Evolutionary conservation across 2,329 filamentous ascomycete genomes (phyloP), one percentile per base, ranked within the genome.

Genomic region (Neofusicoccum sp.): DNA sequence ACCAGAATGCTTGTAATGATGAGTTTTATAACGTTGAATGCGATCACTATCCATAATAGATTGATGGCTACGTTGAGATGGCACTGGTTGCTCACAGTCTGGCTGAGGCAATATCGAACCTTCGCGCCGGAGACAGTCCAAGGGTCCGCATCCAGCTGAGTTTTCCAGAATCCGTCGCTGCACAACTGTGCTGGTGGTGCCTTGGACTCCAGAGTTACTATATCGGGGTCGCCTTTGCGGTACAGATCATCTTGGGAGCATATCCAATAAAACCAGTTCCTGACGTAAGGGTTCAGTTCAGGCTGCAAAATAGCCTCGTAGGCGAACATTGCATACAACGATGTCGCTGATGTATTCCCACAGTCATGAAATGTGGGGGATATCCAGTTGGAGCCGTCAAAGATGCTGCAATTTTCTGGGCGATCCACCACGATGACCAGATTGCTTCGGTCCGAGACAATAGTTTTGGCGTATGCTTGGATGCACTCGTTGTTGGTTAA

Each of bases 181-280:
- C 49, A 54, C 8, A 54, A 12, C 8, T 54, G 4, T 1, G 6
- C 16, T 4, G 49, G 49, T 2, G 49, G 49, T 16, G 22, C 7
- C 3, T 54, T 9, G 16, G 37, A 54, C 2, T 3, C 11, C 12
- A 11, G 12, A 14, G n/a, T 11, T 5, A 4, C 34, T 7, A 12
- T 14, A n/a, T 37, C 49, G 2, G 6, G 9, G 34, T 34, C 47
- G 31, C 36, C 47, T 29, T 39, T 6, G 11, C 34, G 34, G 49
- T 54, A 54, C 4, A 11, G 8, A 14, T 14, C 16, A 3, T 6
- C 7, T 22, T 54, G 34, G 34, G 14, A n/a, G 16, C 49, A 54
- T 28, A 54, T 54, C 49, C 49, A 54, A 9, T 37, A 54, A 34
- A 39, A 54, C 49, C 49, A 54, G 49, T 54, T 54, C n/a, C n/a